Evolutionary conservation across 23 red algal species (phyloP), one percentile per base, ranked within the genome.

Genomic region (Gracilaria vermiculophylla): DNA sequence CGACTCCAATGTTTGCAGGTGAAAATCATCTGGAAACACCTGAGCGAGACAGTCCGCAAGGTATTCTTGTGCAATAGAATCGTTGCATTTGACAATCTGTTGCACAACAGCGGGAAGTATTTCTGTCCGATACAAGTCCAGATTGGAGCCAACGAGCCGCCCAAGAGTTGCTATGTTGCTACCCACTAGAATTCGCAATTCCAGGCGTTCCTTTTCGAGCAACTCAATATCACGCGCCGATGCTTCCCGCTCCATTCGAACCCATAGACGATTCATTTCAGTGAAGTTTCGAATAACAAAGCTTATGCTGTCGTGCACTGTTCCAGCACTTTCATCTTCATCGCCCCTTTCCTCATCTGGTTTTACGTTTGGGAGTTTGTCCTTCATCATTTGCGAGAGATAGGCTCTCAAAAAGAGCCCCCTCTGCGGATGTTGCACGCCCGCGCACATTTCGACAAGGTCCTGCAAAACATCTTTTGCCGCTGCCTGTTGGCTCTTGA

Each of bases 1-100:
- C 2, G 71, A 70, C 43, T 86, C 83, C 33, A 95, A 48, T 15
- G 96, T 83, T 62, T 77, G 72, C 16, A 89, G 77, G n/a, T 90
- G 88, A 77, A 94, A 94, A 60, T 95, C 92, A 65, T 99, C 97
- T 31, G 93, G 94, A 64, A 99, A 99, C 21, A 91, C 97, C 66
- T 94, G 93, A 39, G 94, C 93, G 25, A 99, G 77, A 83, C 97
- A 99, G 51, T 99, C 97, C 12, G 92, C 88, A 24, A 99, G 77
- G 67, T 92, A 99, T 48, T 95, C 89, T 79, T 99, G 97, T 17
- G 90, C 90, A 27, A 94, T 82, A 8, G 92, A 61, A 53, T 99
- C 97, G 21, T 85, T 62, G 77, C 90, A 94, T 21, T 61, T 77
- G 25, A 95, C 81, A 43, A 95, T 82, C 60, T 94, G 93, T 34